A percentile compares a stretch with the other conserved stretches of the same genome.
phyloP scores from a whole-genome alignment of 345 rosid species.

The Passiflora organensis region DNA sequence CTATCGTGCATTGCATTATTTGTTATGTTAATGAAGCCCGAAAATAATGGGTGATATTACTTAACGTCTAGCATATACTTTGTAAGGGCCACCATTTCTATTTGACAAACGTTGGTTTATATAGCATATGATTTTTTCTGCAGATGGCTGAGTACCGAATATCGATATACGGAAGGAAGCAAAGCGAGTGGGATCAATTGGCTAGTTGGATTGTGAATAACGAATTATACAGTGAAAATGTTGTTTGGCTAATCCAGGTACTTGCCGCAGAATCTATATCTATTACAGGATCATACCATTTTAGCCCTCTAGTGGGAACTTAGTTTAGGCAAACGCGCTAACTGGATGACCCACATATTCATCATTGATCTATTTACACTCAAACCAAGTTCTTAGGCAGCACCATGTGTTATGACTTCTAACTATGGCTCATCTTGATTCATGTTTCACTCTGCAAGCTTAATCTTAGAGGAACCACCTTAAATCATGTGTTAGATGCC shows the following conservation, averaged over 20 bases:
- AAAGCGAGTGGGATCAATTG: slow-evolving; percentile 98
- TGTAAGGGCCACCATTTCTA: too few relatives aligned
- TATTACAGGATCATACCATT: not conserved
- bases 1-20: too few relatives aligned
- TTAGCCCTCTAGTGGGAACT: not conserved
- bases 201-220: slow-evolving; percentile 99
- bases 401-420: not conserved
- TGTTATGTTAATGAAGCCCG: too few relatives aligned
- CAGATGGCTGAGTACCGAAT: slow-evolving; percentile 99
- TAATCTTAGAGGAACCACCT: not conserved
- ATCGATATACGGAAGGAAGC: slow-evolving; percentile 97
- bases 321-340: too few relatives aligned
- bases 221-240: slow-evolving; percentile 90
- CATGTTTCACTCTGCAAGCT: not conserved
- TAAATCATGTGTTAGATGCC: not conserved
- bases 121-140: slow-evolving; percentile 9
- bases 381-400: not conserved
- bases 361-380: not conserved
- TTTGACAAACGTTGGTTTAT: not conserved
- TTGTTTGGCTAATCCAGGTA: slow-evolving; percentile 99
- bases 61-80: too few relatives aligned
- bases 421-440: not conserved
- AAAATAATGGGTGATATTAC: too few relatives aligned
- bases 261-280: not conserved
- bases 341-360: not conserved